Base-by-base conservation (phyloP, 1,139 yeast genomes). In the Yamadazyma sp. region DNA sequence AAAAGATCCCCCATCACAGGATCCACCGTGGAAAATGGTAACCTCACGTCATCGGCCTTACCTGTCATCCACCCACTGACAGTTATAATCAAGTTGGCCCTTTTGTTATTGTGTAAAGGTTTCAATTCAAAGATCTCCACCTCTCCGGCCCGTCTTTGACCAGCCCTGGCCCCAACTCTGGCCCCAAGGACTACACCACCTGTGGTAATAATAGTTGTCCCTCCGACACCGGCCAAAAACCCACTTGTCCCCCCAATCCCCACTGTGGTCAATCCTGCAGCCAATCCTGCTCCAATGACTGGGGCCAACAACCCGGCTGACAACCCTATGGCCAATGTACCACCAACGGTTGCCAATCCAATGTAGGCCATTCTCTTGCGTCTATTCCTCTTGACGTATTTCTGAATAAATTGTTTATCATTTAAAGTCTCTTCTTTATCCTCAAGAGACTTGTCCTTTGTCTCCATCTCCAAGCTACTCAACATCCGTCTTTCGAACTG, bases 31-130 rank as follows among this genome's bases (percentile, higher is more conserved):
- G 96, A 87, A 58, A 91, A 94, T 3, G 98, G 98, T 46, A 94
- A 73, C 56, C 99, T 75, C 12, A 94, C 95, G 75, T 94, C 99
- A 79, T 94, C 99, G 51, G 84, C 79, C 46, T 81, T 83, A 59
- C 97, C 95, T 45, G 85, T 83, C 94, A 92, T 89, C 99, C 99
- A 94, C 1, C 99, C 99, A 40, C 95, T 83, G 0, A 94, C 91
- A 1, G 97, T 89, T n/a, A 94, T 67, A 35, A 92, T 83, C 46
- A 91, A 69, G 55, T 88, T 92, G 1, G 95, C 83, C 39, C 98
- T 73, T 58, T 87, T 87, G 60, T 87, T 89, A 57, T 92, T 89
- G 60, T 89, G 96, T 49, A 94, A 69, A 0, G 98, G 98, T 42
- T 87, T 79, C 57, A 92, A 83, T 55, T 94, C 98, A 65, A 94